Base-by-base conservation (phyloP, 2,329 filamentous ascomycete species). In the Epichloe sp. region DNA sequence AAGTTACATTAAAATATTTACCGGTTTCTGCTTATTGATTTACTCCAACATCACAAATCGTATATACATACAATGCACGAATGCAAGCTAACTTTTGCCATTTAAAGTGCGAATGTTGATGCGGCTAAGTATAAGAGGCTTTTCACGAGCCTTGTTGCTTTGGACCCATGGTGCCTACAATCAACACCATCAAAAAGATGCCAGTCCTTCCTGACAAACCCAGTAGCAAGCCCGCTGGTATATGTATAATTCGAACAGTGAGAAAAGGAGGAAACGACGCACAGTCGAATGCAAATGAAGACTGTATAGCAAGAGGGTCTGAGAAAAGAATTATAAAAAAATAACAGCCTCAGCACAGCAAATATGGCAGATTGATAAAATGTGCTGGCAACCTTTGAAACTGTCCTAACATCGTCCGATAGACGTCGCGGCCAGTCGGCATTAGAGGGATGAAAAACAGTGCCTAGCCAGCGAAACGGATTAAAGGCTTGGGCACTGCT, bases 191-290 rank as follows among this genome's bases (percentile, higher is more conserved):
- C 48, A 52, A 49, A 49, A 12, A 47, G 10, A 48, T 19, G 12
- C 35, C 50, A 52, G 34, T 49, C 55, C 26, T 44, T 53, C 53
- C 19, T 50, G 48, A 50, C 35, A 53, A 63, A 58, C 60, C 63
- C 61, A 62, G 60, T 64, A 53, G 61, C 64, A 64, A 62, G 60
- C 62, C 58, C 58, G 61, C 62, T 61, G 62, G 59, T 60, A 58
- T 63, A 61, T 65, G 58, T 64, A 63, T 63, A 64, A 63, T 59
- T 61, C 59, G 62, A 59, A 61, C 51, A 52, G 50, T 54, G 42
- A 55, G 52, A 45, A 58, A 57, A 55, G 44, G 52, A 47, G 58
- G 56, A 55, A 47, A 61, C 53, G 54, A 56, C 57, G 51, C 54
- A 57, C 53, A 59, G 57, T 55, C 55, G 54, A 53, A 53, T 59